Evolutionary conservation across 2,329 filamentous ascomycete genomes (phyloP).

Genomic region (Colletotrichum brevisporum): DNA sequence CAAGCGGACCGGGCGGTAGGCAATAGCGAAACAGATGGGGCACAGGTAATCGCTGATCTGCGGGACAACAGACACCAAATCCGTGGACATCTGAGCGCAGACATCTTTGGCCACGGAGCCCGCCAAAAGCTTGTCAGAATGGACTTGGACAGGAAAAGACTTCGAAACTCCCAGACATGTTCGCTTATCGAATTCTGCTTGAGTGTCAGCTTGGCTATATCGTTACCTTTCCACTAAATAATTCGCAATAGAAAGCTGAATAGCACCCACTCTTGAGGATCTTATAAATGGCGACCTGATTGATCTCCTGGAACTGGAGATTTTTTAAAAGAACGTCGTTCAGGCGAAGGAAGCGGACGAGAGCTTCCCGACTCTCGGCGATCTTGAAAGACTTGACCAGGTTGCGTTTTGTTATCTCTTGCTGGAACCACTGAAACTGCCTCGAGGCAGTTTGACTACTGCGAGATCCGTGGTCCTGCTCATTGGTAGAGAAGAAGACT

Average conservation of each 20-base stretch:
- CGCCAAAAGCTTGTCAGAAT: constrained; percentile 72
- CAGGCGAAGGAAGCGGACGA: constrained; percentile 78
- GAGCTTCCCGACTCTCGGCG: constrained; percentile 73
- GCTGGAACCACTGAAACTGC: constrained; percentile 80
- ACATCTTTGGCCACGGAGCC: constrained; percentile 81
- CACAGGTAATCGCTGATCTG: constrained; percentile 89
- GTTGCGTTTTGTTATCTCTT: constrained; percentile 72
- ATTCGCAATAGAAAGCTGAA: neutral
- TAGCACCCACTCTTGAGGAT: constrained; percentile 82
- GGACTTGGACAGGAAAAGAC: constrained; percentile 72
- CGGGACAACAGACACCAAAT: constrained; percentile 81
- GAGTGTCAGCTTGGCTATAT: constrained; percentile 1
- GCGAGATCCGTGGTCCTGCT: constrained; percentile 77
- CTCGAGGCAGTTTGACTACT: constrained; percentile 75
- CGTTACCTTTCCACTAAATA: neutral
- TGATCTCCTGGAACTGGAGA: constrained; percentile 88
- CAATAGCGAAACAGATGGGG: constrained; percentile 83
- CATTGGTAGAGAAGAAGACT: constrained; percentile 85
- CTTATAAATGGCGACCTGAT: constrained; percentile 82
- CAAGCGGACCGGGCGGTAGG: constrained; percentile 86
- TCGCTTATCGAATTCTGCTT: constrained; percentile 86
- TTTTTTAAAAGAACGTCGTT: constrained; percentile 84
- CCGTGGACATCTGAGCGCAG: constrained; percentile 79
- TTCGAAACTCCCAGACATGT: constrained; percentile 80
- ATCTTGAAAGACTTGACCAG: constrained; percentile 76